Conservation (phyloP, 768 basidiomycete species). For the Phlegmacium glaucopus region DNA sequence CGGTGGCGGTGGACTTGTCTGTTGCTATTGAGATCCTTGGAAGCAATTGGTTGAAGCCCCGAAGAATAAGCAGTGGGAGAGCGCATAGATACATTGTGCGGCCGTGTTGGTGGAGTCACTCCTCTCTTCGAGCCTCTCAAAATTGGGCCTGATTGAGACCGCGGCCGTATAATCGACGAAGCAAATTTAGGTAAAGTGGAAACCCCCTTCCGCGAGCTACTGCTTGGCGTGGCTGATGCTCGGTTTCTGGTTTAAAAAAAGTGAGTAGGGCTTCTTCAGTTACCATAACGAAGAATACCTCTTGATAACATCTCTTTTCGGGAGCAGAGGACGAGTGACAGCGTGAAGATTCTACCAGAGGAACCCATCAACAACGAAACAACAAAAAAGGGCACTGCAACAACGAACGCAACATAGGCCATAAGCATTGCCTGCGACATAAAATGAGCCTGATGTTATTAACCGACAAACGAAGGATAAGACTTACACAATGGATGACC, state of each 20-base stretch:
- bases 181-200: slow-evolving; percentile 70
- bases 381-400: background rate
- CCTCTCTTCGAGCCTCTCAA: slow-evolving; percentile 43
- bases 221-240: slow-evolving; percentile 71
- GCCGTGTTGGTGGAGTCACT: slow-evolving; percentile 25
- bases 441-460: too few relatives aligned
- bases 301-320: slow-evolving; percentile 97
- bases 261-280: slow-evolving; percentile 1
- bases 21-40: slow-evolving; percentile 41
- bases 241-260: slow-evolving; percentile 56
- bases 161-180: slow-evolving; percentile 67
- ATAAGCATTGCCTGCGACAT: slow-evolving; percentile 53
- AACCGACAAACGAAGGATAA: too few relatives aligned
- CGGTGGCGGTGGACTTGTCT: slow-evolving; percentile 40
- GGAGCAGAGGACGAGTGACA: slow-evolving; percentile 87
- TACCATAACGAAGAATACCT: slow-evolving; percentile 41
- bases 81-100: slow-evolving; percentile 34
- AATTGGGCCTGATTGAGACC: slow-evolving; percentile 64
- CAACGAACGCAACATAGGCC: slow-evolving; percentile 85
- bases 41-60: slow-evolving; percentile 52
- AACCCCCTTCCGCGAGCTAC: slow-evolving; percentile 61
- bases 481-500: slow-evolving; percentile 83
- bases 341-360: slow-evolving; percentile 84
- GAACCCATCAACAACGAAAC: slow-evolving; percentile 6
- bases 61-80: slow-evolving; percentile 32